Base-by-base conservation (phyloP, 1,284 basidiomycete species). In the Cryptococcus floricola region DNA sequence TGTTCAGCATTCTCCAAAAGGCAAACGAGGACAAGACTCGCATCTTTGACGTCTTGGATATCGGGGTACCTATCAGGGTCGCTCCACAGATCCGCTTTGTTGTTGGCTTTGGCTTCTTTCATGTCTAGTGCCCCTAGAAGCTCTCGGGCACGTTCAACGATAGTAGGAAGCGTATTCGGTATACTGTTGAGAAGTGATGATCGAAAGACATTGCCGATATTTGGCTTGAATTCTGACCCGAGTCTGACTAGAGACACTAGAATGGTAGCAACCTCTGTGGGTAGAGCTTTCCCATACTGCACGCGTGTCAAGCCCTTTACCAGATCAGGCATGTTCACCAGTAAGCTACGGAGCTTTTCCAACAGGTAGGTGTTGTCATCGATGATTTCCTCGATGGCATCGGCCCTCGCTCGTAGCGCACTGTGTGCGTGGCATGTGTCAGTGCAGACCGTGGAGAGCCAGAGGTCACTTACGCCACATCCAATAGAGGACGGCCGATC, bases 211-310 rank as follows among this genome's bases (percentile, higher is more conserved):
- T 81, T 80, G 4, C 81, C 78, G 2, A 79, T 72, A 14, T 77
- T 77, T 1, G 78, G 71, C 19, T 82, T 80, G 64, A 91, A 92
- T 5, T 88, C 83, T 31, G 78, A 78, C 0, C 85, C 86, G 42
- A 95, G 80, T 45, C 86, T 87, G 42, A 84, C 80, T 58, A 97
- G 87, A 2, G 89, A 86, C 5, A 85, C 80, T 1, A 98, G 80
- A 16, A 98, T 80, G 5, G 84, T 78, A 0, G 85, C 84, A 5
- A 98, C 81, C 71, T 98, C 95, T 65, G 86, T 82, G 0, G 94
- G 89, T 0, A 87, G 87, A 54, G 89, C 90, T 76, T 92, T 89
- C 48, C 88, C 87, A 67, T 96, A 95, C 67, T 93, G 91, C 49
- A 98, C 88, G 31, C 91, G 81, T 56, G 87, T 89, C 13, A 98